Evolutionary conservation across 176 grass and related monocot genomes (phyloP), one percentile per base, ranked within the genome.

Genomic region (Rhynchospora pubera): DNA sequence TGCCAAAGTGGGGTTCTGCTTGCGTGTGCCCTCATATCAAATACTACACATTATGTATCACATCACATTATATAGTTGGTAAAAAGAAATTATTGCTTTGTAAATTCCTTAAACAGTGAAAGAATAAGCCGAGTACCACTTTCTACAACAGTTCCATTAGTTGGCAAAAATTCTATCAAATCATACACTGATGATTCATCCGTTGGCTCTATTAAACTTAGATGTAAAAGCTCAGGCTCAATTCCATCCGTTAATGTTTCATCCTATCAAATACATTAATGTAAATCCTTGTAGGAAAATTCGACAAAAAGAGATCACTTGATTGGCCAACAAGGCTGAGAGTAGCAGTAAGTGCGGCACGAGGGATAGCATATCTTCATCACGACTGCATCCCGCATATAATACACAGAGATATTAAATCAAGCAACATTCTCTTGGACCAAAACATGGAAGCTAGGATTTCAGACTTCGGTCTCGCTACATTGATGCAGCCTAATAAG

Each of bases 321-420:
- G 86, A 62, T 16, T 97, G 91, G 87, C 44, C 80, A 26, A 58
- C 79, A 9, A 86, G 92, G 53, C 71, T 65, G 62, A 91, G 65
- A 79, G 86, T 94, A 51, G 92, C 90, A 0, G 9, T 92, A 44
- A 90, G 90, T 3, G 90, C 91, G 3, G 94, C 92, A 1, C 83
- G 88, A 22, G 94, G 94, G 0, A 50, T 92, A 5, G 16, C 83
- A 0, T 97, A 97, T 86, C 90, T 97, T 2, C 95, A 97, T 79
- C 90, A 94, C 30, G 91, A 97, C 80, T 94, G 92, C 64, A 82
- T 92, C 8, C 90, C 88, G 1, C 90, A 88, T 62, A 88, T 97
- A 26, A 90, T 94, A 65, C 90, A 97, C 82, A 83, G 92, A 6
- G 95, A 97, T 82, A 90, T 97, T 81, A 97, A 97, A 86, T 85